Conservation (phyloP, 2,329 filamentous ascomycete species). For the Aspergillus neoniger region DNA sequence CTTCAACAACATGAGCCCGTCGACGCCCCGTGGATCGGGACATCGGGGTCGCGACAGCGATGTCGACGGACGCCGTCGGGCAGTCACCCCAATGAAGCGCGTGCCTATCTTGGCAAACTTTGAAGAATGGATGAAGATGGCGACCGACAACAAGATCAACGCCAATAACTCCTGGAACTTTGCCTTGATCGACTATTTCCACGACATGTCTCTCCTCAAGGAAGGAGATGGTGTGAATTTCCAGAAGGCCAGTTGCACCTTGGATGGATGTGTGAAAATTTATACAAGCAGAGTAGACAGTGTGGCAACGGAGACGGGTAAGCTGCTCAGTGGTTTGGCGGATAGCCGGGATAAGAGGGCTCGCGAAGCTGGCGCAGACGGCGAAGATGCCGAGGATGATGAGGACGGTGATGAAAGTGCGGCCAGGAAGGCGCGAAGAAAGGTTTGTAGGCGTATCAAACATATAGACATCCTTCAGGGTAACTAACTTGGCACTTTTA, state of each 20-base stretch:
- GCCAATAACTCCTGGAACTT: slow-evolving; percentile 99
- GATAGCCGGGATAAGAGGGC: slow-evolving; percentile 71
- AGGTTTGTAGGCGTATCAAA: slow-evolving; percentile 51
- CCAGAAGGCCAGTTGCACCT: slow-evolving; percentile 94
- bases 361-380: slow-evolving; percentile 63
- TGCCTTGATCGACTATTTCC: slow-evolving; percentile 98
- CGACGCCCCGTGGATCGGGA: slow-evolving; percentile 49
- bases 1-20: slow-evolving; percentile 44
- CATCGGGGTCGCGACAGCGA: slow-evolving; percentile 46
- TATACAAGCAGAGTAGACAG: slow-evolving; percentile 98
- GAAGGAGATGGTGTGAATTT: slow-evolving; percentile 98
- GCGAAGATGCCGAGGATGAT: slow-evolving; percentile 62
- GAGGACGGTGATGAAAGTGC: slow-evolving; percentile 57
- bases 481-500: slow-evolving; percentile 34
- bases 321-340: slow-evolving; percentile 87
- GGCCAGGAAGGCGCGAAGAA: slow-evolving; percentile 64
- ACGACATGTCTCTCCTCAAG: slow-evolving; percentile 96
- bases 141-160: slow-evolving; percentile 99
- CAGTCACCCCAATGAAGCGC: slow-evolving; percentile 92
- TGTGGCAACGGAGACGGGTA: slow-evolving; percentile 95
- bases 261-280: slow-evolving; percentile 98
- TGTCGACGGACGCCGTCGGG: slow-evolving; percentile 64
- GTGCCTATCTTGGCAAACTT: slow-evolving; percentile 96
- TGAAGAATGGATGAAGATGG: slow-evolving; percentile 99
- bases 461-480: slow-evolving; percentile 11